These are phyloP conservation scores for Friedmanniomyces endolithicus DNA, from an alignment of 495 filamentous ascomycete genomes.

Conservation along the genomic window DNA sequence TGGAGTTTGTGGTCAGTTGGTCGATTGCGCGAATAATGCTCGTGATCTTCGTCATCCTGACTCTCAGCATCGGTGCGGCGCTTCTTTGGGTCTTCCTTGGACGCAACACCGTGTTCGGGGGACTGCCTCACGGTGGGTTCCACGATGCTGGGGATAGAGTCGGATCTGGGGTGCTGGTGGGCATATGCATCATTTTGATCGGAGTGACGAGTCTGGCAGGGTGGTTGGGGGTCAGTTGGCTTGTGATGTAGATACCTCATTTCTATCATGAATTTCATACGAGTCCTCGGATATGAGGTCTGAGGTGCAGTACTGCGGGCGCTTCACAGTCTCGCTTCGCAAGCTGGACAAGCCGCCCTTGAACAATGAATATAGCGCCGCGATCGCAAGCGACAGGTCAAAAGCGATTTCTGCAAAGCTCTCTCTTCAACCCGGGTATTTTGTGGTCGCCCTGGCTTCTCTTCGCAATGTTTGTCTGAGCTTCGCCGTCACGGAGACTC, in stretches of 20 bases:
- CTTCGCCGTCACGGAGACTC: too few relatives aligned
- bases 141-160: constrained; percentile 20
- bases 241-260: constrained; percentile 15
- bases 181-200: constrained; percentile 17
- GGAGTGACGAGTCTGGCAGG: constrained; percentile 15
- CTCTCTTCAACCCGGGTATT: too few relatives aligned
- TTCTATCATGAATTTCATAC: too few relatives aligned
- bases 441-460: too few relatives aligned
- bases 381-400: too few relatives aligned
- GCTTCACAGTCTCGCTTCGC: too few relatives aligned
- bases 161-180: constrained; percentile 13
- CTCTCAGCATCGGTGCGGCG: constrained; percentile 10
- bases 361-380: too few relatives aligned
- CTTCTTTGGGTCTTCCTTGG: constrained; percentile 24
- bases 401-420: too few relatives aligned
- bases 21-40: constrained; percentile 10
- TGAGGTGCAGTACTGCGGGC: too few relatives aligned
- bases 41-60: constrained; percentile 10
- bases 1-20: constrained; percentile 24
- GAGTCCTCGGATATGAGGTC: too few relatives aligned
- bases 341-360: too few relatives aligned
- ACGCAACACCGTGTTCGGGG: background rate
- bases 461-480: too few relatives aligned
- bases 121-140: constrained; percentile 6
- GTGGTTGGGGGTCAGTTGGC: constrained; percentile 23